phyloP scores from a whole-genome alignment of 2,329 filamentous ascomycete species.

The Penicillium sclerotigenum region DNA sequence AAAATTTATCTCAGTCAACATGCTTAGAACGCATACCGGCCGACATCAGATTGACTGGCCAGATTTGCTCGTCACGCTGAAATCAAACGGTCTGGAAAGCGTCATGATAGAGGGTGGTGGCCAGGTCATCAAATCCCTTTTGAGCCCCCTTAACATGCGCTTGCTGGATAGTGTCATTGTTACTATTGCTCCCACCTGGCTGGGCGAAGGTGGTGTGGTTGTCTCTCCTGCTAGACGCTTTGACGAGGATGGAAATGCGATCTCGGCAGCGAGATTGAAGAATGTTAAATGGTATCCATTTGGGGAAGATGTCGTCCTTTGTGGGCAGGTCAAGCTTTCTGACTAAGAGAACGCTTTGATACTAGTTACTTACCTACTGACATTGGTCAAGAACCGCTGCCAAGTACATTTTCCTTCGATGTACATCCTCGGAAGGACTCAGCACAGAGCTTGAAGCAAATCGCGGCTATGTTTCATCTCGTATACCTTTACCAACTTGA shows the following conservation, averaged over 20 bases:
- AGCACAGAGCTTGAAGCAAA: background rate
- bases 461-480: no score
- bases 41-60: constrained; percentile 52
- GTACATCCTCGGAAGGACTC: background rate
- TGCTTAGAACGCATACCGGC: constrained; percentile 9
- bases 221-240: constrained; percentile 64
- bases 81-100: constrained; percentile 60
- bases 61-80: constrained; percentile 56
- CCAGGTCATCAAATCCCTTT: constrained; percentile 72
- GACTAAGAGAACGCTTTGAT: background rate
- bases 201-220: constrained; percentile 75
- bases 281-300: constrained; percentile 72
- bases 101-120: constrained; percentile 91
- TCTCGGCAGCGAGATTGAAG: constrained; percentile 56
- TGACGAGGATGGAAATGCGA: constrained; percentile 52
- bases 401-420: background rate
- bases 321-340: constrained; percentile 54
- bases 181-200: constrained; percentile 83
- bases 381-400: background rate
- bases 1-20: constrained; percentile 29
- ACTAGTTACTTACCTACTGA: background rate
- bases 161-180: constrained; percentile 74
- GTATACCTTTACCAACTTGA: background rate
- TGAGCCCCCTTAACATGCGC: constrained; percentile 54
- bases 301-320: constrained; percentile 76